Evolutionary conservation across 2,329 filamentous ascomycete species (phyloP).

Genomic region (Bertia moriformis): DNA sequence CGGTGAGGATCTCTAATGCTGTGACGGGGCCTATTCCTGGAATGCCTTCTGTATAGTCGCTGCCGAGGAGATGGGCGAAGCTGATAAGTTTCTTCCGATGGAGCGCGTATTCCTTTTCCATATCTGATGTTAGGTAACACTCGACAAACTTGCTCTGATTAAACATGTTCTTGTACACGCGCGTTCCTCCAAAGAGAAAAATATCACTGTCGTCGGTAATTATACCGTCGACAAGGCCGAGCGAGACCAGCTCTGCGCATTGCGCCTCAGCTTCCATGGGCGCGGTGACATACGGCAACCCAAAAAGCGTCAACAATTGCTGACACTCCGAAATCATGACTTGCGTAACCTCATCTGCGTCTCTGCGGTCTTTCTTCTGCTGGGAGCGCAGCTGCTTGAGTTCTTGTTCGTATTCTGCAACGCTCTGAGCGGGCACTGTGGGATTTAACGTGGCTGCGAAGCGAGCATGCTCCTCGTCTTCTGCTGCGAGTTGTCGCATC

Average conservation of each 20-base stretch:
- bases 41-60: slow-evolving; percentile 87
- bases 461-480: slow-evolving; percentile 84
- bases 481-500: slow-evolving; percentile 69
- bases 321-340: slow-evolving; percentile 95
- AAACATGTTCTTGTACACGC: slow-evolving; percentile 99
- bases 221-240: slow-evolving; percentile 89
- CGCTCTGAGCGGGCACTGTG: slow-evolving; percentile 40
- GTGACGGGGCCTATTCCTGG: slow-evolving; percentile 86
- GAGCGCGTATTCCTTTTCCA: slow-evolving; percentile 79
- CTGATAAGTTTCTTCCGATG: slow-evolving; percentile 77
- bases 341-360: slow-evolving; percentile 91
- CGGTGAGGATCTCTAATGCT: slow-evolving; percentile 82
- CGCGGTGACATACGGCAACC: slow-evolving; percentile 88
- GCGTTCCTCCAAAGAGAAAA: slow-evolving; percentile 88
- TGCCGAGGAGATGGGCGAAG: slow-evolving; percentile 79
- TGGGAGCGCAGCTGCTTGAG: slow-evolving; percentile 77
- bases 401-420: slow-evolving; percentile 72
- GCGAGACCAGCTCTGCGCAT: slow-evolving; percentile 74
- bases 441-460: slow-evolving; percentile 80
- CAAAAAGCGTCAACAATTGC: slow-evolving; percentile 75
- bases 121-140: slow-evolving; percentile 72
- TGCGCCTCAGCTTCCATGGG: slow-evolving; percentile 99
- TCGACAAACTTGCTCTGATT: slow-evolving; percentile 96
- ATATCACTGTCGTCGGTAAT: slow-evolving; percentile 95
- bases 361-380: slow-evolving; percentile 87